These are phyloP conservation scores for Candida sp. DNA, from an alignment of 1,139 yeast species.

Conservation along the genomic window DNA sequence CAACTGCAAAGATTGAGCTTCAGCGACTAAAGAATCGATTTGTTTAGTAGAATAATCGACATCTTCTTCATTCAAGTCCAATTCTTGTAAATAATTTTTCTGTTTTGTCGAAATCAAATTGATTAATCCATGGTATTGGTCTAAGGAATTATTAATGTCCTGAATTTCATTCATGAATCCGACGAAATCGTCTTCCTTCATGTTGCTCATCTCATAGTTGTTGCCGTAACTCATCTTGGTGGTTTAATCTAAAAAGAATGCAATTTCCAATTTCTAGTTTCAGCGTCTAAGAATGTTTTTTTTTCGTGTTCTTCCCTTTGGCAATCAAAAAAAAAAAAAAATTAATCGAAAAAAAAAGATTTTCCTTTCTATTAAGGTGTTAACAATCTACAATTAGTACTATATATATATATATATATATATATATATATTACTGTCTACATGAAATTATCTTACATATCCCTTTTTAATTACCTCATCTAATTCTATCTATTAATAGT, in stretches of 20 bases:
- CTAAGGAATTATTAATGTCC: conserved; percentile 75
- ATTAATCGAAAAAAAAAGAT: no score
- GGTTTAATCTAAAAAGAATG: no score
- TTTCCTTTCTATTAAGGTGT: no score
- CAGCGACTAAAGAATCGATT: conserved; percentile 72
- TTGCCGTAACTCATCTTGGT: conserved; percentile 25
- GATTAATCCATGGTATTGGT: conserved; percentile 73
- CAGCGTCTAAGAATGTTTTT: neutral
- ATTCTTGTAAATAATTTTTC: conserved; percentile 77
- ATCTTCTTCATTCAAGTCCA: conserved; percentile 69
- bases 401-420: no score
- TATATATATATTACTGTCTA: no score
- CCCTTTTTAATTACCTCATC: no score
- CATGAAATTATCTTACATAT: no score
- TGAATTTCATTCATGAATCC: conserved; percentile 82
- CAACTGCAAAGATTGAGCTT: conserved; percentile 76
- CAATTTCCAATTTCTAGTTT: neutral
- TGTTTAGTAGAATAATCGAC: conserved; percentile 70
- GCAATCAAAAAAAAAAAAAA: no score
- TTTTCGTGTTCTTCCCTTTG: no score
- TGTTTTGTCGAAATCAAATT: conserved; percentile 81
- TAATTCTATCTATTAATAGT: no score
- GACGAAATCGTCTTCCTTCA: conserved; percentile 57
- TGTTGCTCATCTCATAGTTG: conserved; percentile 5
- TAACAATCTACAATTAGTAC: no score